phyloP scores from a whole-genome alignment of 2,329 filamentous ascomycete species.

The Trichoderma atrobrunneum region DNA sequence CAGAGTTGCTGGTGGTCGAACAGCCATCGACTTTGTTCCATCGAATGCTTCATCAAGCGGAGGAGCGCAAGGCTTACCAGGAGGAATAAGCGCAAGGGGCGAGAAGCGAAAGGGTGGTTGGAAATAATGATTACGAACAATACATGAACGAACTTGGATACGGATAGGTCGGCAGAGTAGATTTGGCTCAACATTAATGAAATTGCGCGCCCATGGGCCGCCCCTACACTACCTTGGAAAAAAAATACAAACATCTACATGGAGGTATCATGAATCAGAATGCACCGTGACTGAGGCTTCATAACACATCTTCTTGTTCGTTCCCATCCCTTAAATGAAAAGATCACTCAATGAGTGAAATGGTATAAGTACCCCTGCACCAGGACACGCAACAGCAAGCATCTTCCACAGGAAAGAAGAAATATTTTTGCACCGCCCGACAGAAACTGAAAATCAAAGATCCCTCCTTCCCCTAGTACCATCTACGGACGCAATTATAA shows the following conservation, averaged over 20 bases:
- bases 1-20: constrained; percentile 40
- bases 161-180: neutral
- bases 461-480: neutral
- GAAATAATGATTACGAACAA: constrained; percentile 25
- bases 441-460: neutral
- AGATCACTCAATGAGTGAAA: constrained; percentile 14
- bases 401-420: neutral
- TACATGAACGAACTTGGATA: neutral
- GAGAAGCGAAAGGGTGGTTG: constrained; percentile 37
- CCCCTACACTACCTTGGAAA: constrained; percentile 2
- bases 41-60: constrained; percentile 26
- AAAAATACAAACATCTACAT: constrained; percentile 23
- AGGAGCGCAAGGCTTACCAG: constrained; percentile 11
- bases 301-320: constrained; percentile 12
- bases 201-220: constrained; percentile 17
- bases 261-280: constrained; percentile 35
- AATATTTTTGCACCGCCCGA: neutral
- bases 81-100: constrained; percentile 27
- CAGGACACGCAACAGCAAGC: neutral
- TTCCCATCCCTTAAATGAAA: constrained; percentile 9
- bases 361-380: constrained; percentile 6
- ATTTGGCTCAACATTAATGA: constrained; percentile 21
- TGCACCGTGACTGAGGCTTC: constrained; percentile 24
- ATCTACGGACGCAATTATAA: constrained; percentile 3
- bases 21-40: constrained; percentile 50